phyloP scores from a whole-genome alignment of 352 stramenopile genomes.

The Plasmopara viticola region DNA sequence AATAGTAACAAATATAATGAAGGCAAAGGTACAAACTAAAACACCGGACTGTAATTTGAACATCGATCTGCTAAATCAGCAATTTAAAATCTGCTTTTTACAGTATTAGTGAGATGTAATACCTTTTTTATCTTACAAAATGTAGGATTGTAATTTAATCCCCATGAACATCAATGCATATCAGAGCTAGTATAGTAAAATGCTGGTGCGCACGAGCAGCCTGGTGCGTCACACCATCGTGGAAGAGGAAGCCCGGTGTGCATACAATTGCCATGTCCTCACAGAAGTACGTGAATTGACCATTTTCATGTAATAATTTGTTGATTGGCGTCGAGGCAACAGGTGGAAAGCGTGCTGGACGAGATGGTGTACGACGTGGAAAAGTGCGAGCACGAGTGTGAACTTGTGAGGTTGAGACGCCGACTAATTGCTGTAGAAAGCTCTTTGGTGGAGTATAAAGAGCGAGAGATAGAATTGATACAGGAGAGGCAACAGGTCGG shows the following conservation, averaged over 20 bases:
- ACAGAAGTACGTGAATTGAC: constrained; percentile 27
- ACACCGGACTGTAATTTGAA: too few relatives aligned
- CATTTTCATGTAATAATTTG: neutral
- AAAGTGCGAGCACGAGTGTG: constrained; percentile 49
- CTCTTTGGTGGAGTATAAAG: constrained; percentile 38
- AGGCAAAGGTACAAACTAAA: too few relatives aligned
- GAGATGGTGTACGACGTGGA: constrained; percentile 85
- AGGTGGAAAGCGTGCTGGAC: constrained; percentile 63
- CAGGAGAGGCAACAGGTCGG: constrained; percentile 54
- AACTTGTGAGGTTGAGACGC: constrained; percentile 28
- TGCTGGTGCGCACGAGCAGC: neutral
- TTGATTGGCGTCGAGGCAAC: neutral
- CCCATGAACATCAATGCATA: too few relatives aligned
- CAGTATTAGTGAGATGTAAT: too few relatives aligned
- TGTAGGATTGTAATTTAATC: too few relatives aligned
- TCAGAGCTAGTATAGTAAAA: too few relatives aligned
- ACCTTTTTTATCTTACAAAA: too few relatives aligned
- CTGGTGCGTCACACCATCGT: constrained; percentile 33
- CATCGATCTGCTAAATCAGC: too few relatives aligned
- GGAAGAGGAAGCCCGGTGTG: constrained; percentile 36
- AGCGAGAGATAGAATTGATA: constrained; percentile 55
- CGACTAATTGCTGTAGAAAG: constrained; percentile 33
- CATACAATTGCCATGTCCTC: constrained; percentile 35
- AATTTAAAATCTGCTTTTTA: too few relatives aligned
- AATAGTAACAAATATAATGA: too few relatives aligned